phyloP scores from a whole-genome alignment of 148 eudicot genomes.

The Fagopyrum esculentum region DNA sequence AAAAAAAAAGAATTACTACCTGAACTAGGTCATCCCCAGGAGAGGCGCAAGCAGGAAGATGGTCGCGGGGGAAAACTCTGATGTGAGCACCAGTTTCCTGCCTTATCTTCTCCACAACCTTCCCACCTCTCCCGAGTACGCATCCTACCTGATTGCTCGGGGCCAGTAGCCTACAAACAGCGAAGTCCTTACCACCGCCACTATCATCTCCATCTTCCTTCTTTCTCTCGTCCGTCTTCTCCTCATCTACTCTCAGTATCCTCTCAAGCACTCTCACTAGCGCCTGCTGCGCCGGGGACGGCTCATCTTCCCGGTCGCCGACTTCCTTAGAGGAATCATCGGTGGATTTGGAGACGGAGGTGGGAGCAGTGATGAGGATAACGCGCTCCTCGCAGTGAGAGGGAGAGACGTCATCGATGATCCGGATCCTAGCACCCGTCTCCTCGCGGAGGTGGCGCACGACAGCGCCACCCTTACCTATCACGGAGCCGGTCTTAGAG shows the following conservation, averaged over 20 bases:
- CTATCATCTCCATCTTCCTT: constrained; percentile 8
- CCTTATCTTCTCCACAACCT: constrained; percentile 38
- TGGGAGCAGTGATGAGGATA: constrained; percentile 22
- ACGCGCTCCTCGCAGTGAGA: constrained; percentile 44
- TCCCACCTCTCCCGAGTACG: constrained; percentile 39
- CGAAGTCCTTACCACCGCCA: constrained; percentile 10
- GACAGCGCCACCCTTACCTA: constrained; percentile 45
- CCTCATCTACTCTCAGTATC: constrained; percentile 41
- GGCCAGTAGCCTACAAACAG: constrained; percentile 34
- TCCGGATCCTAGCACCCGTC: constrained; percentile 47
- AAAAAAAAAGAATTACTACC: constrained; percentile 15
- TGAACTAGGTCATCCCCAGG: constrained; percentile 45
- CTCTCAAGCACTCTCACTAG: constrained; percentile 41
- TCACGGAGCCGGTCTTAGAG: constrained; percentile 32
- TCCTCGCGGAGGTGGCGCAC: constrained; percentile 42
- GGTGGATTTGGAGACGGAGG: constrained; percentile 17
- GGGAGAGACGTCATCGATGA: constrained; percentile 26
- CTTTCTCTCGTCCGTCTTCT: constrained; percentile 20
- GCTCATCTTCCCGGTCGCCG: background rate
- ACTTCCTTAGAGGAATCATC: background rate
- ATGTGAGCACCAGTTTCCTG: constrained; percentile 38
- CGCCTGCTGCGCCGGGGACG: constrained; percentile 34
- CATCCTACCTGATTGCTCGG: constrained; percentile 31
- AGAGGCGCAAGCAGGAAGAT: constrained; percentile 35
- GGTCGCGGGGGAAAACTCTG: constrained; percentile 34